Percentiles rank a stretch among this genome's conserved stretches.
Conservation (phyloP, 148 eudicot genomes). For the Oxyria digyna region DNA sequence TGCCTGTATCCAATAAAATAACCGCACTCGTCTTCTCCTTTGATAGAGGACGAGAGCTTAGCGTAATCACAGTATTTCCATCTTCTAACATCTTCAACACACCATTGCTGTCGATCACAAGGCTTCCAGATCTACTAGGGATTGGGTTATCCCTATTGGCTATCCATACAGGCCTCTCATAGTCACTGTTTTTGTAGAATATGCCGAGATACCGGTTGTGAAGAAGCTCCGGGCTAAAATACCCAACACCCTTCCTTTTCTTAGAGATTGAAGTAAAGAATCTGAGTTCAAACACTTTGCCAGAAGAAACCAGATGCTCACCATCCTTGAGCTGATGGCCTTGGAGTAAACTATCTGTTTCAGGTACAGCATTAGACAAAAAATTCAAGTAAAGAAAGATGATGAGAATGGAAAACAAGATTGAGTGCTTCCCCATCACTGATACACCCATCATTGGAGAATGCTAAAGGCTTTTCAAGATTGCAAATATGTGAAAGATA, state of each 20-base stretch:
- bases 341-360: background rate
- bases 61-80: background rate
- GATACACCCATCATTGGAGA: background rate
- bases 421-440: background rate
- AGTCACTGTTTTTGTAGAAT: background rate
- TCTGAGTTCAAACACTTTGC: background rate
- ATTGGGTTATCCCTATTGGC: background rate
- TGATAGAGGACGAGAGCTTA: background rate
- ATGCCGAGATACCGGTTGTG: conserved; percentile 1
- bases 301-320: background rate
- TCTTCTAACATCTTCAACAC: background rate
- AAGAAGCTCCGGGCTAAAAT: background rate
- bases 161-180: background rate
- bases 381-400: background rate
- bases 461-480: background rate
- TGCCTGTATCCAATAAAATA: background rate
- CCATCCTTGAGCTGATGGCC: conserved; percentile 6
- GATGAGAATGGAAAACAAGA: background rate
- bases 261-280: background rate
- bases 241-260: background rate
- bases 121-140: background rate
- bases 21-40: background rate
- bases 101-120: background rate
- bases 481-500: background rate
- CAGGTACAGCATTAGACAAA: background rate